Conservation (phyloP, 768 basidiomycete species). For the Cubamyces lactineus region DNA sequence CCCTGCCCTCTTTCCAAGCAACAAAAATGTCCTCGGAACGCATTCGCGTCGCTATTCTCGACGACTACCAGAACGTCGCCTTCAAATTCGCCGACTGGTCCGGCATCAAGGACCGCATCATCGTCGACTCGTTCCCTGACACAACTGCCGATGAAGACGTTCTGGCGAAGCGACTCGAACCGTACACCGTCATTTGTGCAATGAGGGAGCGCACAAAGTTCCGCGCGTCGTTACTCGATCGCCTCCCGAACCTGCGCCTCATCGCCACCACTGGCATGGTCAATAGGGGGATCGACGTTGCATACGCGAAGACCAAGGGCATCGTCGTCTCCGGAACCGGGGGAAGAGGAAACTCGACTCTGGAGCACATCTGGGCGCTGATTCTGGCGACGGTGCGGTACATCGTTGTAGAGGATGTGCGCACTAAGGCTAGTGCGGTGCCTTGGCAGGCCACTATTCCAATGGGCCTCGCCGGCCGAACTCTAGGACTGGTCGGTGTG, state of each 20-base stretch:
- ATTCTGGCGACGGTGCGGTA: conserved; percentile 56
- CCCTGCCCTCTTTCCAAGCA: neutral
- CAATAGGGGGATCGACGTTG: conserved; percentile 55
- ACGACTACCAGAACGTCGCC: conserved; percentile 62
- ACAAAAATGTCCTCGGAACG: conserved; percentile 33
- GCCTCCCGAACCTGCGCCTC: conserved; percentile 60
- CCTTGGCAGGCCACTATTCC: conserved; percentile 61
- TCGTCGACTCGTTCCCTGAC: conserved; percentile 52
- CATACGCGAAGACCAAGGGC: conserved; percentile 49
- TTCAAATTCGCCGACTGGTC: conserved; percentile 60
- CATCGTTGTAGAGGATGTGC: conserved; percentile 52
- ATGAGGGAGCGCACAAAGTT: conserved; percentile 74
- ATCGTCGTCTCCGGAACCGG: conserved; percentile 57
- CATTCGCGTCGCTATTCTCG: conserved; percentile 56
- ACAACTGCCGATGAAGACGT: conserved; percentile 55
- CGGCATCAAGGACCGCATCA: conserved; percentile 39
- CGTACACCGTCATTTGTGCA: conserved; percentile 60
- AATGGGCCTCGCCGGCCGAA: conserved; percentile 54
- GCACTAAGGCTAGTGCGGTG: conserved; percentile 46
- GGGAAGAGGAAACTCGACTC: conserved; percentile 48
- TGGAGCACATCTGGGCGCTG: conserved; percentile 70
- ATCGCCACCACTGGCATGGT: conserved; percentile 59
- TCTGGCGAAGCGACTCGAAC: conserved; percentile 50
- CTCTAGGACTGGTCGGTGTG: conserved; percentile 62
- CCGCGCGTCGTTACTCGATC: conserved; percentile 48